Percentiles rank a stretch among this genome's conserved stretches.
Evolutionary conservation across 345 rosid genomes (phyloP).

Genomic region (Boechera stricta): DNA sequence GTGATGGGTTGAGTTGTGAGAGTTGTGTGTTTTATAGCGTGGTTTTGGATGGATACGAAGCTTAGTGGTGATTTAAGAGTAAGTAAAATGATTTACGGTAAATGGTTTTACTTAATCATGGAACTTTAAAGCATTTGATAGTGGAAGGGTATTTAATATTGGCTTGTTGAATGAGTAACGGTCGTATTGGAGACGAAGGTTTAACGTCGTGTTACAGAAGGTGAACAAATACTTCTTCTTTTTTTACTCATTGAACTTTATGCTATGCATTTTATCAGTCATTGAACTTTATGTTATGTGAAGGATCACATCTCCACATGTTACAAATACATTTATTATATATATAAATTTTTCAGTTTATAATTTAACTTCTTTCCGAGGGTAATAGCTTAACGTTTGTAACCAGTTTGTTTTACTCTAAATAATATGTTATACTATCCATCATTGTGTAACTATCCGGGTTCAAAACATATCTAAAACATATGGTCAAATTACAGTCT

Average conservation of each 20-base stretch:
- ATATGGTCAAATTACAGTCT: neutral
- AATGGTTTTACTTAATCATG: conserved; percentile 2
- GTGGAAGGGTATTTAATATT: conserved; percentile 19
- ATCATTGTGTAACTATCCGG: too few relatives aligned
- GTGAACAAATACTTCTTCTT: neutral
- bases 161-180: conserved; percentile 17
- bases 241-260: neutral
- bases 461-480: too few relatives aligned
- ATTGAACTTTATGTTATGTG: too few relatives aligned
- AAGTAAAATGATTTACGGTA: conserved; percentile 12
- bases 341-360: too few relatives aligned
- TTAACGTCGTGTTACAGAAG: neutral
- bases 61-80: conserved; percentile 15
- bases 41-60: neutral
- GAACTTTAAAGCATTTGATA: neutral
- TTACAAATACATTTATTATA: neutral
- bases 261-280: too few relatives aligned
- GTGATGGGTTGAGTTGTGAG: conserved; percentile 4
- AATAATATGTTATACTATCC: too few relatives aligned
- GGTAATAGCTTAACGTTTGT: too few relatives aligned
- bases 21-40: conserved; percentile 16
- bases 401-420: too few relatives aligned
- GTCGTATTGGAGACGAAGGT: neutral
- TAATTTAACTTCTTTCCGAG: too few relatives aligned
- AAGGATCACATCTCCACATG: neutral